Evolutionary conservation across 306 rosid genomes (phyloP).

Genomic region (Boehmeria nivea): DNA sequence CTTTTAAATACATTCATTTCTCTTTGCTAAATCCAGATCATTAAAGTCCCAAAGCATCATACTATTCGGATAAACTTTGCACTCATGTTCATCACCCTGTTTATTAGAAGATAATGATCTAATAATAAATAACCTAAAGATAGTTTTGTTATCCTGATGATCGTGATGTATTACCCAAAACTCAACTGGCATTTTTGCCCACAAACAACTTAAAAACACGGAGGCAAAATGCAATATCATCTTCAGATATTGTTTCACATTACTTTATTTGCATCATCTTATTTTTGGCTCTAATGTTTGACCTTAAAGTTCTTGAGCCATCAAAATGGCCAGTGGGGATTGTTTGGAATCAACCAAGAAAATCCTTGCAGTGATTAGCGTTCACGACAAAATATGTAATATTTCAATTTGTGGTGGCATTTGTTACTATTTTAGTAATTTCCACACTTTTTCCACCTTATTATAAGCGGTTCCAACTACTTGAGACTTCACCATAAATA

Average conservation of each 20-base stretch:
- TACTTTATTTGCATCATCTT: neutral
- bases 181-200: constrained; percentile 6
- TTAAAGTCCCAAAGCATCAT: neutral
- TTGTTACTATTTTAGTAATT: neutral
- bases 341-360: no score
- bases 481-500: neutral
- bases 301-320: neutral
- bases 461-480: neutral
- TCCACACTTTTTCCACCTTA: neutral
- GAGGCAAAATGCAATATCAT: neutral
- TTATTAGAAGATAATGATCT: no score
- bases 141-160: no score
- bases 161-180: neutral
- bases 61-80: constrained; percentile 18
- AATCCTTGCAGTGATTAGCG: no score
- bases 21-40: neutral
- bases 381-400: no score
- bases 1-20: no score
- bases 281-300: neutral
- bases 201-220: neutral
- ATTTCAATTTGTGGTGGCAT: neutral
- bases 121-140: no score
- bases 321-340: no score
- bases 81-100: constrained; percentile 15
- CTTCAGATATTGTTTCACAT: no score